phyloP scores from a whole-genome alignment of 2,329 filamentous ascomycete species.

The Penicillium frequentans region DNA sequence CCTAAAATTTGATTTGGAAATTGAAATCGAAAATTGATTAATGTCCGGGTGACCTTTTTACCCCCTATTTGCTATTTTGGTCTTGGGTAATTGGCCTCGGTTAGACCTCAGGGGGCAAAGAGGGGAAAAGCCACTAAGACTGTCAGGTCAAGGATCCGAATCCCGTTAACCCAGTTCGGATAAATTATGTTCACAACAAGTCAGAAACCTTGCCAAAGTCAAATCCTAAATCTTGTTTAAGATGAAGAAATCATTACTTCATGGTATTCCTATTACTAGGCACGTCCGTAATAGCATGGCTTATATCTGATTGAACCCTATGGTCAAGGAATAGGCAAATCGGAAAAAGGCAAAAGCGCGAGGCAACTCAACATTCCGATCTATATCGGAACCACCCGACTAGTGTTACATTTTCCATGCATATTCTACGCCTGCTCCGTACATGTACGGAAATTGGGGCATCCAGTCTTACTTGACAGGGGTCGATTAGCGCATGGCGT shows the following conservation, averaged over 20 bases:
- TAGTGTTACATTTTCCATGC: constrained; percentile 37
- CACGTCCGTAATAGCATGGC: too few species aligned
- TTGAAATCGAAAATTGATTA: background rate
- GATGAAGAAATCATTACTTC: background rate
- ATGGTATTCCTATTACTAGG: background rate
- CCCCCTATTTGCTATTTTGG: background rate
- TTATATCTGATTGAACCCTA: too few species aligned
- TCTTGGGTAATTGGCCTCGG: background rate
- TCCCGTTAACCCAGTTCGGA: constrained; percentile 5
- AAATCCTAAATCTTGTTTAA: background rate
- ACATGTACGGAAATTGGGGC: background rate
- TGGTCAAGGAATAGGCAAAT: background rate
- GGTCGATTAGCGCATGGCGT: background rate
- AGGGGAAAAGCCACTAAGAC: background rate
- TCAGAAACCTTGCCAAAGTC: background rate
- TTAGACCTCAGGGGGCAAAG: background rate
- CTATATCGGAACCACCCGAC: constrained; percentile 2
- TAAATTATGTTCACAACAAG: background rate
- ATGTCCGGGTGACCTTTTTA: background rate
- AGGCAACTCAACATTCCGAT: background rate
- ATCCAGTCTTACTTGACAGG: constrained; percentile 7
- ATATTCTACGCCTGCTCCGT: constrained; percentile 38
- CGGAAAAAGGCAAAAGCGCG: background rate
- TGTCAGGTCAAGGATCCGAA: constrained; percentile 13
- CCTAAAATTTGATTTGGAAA: too few species aligned